Conservation (phyloP, 768 basidiomycete species). For the Candolleomyces eurysporus region DNA sequence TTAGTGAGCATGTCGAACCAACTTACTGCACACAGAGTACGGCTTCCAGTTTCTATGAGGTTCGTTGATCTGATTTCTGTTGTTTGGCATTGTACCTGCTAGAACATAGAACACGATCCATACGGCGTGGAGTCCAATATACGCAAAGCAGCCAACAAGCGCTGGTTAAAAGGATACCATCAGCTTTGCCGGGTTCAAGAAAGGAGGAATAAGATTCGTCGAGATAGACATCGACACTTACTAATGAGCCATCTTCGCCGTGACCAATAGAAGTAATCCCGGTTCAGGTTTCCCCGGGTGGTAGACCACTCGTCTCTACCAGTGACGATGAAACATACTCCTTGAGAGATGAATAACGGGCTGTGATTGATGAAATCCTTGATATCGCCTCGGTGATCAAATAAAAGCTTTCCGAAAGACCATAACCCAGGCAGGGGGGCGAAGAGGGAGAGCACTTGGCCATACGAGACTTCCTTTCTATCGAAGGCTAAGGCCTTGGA, state of each 20-base stretch:
- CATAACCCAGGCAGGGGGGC: neutral
- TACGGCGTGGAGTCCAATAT: neutral
- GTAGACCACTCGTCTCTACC: neutral
- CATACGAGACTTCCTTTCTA: neutral
- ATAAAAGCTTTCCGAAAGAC: neutral
- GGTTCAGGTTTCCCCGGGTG: neutral
- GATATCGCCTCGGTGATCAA: neutral
- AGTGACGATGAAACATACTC: neutral
- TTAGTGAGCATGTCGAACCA: too few relatives aligned
- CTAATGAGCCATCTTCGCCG: neutral
- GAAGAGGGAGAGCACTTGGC: neutral
- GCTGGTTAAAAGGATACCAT: neutral
- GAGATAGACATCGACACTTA: neutral
- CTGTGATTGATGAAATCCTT: neutral
- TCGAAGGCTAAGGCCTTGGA: neutral
- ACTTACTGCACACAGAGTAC: neutral
- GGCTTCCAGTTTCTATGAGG: constrained; percentile 2
- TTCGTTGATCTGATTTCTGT: neutral
- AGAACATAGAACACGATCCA: neutral
- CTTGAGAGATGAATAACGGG: neutral
- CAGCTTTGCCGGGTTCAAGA: neutral
- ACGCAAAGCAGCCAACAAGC: neutral
- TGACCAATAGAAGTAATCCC: constrained; percentile 1
- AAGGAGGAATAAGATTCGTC: too few relatives aligned
- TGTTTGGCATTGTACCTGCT: neutral